Percentiles rank a stretch among this genome's conserved stretches.
Evolutionary conservation across 2,329 filamentous ascomycete genomes (phyloP).

Genomic region (Allantophomopsis cytisporea): DNA sequence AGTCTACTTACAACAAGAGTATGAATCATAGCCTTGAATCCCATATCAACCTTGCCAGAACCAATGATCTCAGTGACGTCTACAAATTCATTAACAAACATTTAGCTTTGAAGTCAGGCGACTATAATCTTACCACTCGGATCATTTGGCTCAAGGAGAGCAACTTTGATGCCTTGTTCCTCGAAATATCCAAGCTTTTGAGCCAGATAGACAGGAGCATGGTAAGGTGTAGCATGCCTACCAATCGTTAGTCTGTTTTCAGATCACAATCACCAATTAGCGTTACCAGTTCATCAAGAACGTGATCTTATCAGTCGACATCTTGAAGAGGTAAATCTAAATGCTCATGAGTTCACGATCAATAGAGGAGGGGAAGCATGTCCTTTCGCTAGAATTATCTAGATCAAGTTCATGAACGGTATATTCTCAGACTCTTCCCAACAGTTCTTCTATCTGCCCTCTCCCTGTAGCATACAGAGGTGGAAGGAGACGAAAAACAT

Average conservation of each 20-base stretch:
- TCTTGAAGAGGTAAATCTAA: slow-evolving; percentile 19
- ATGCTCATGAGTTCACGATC: slow-evolving; percentile 29
- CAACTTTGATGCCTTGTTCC: slow-evolving; percentile 65
- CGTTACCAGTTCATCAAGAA: slow-evolving; percentile 71
- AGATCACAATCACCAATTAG: slow-evolving; percentile 1
- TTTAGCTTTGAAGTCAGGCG: background rate
- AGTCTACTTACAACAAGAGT: slow-evolving; percentile 47
- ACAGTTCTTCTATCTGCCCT: slow-evolving; percentile 22
- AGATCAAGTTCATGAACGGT: slow-evolving; percentile 73
- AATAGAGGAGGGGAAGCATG: slow-evolving; percentile 44
- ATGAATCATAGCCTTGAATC: slow-evolving; percentile 78
- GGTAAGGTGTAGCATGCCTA: slow-evolving; percentile 74
- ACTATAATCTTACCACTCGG: slow-evolving; percentile 43
- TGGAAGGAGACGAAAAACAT: slow-evolving; percentile 3
- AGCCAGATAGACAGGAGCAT: slow-evolving; percentile 64
- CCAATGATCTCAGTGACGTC: slow-evolving; percentile 77
- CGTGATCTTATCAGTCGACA: slow-evolving; percentile 76
- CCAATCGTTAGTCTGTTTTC: slow-evolving; percentile 14
- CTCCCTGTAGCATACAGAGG: slow-evolving; percentile 4
- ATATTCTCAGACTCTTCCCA: slow-evolving; percentile 50
- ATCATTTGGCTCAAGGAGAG: slow-evolving; percentile 65
- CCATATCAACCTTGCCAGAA: slow-evolving; percentile 61
- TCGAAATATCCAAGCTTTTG: slow-evolving; percentile 65
- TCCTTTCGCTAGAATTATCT: slow-evolving; percentile 82
- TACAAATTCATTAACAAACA: slow-evolving; percentile 11